These are phyloP conservation scores for Blastobotrys raffinosifermentans DNA, from an alignment of 1,139 yeast species.

Conservation along the genomic window DNA sequence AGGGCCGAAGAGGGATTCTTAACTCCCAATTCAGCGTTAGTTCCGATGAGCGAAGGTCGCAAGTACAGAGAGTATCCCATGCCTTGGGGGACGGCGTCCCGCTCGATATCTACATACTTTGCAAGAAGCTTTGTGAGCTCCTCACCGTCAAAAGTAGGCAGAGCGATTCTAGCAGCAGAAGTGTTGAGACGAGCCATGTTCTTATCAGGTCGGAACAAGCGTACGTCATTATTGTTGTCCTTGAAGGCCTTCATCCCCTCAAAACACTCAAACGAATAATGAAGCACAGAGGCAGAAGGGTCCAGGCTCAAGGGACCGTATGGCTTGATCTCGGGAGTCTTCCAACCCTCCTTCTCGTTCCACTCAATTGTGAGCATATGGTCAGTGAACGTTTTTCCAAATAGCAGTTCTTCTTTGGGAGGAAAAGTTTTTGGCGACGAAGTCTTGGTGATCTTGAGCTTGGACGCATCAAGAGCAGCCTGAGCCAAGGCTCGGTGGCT, in stretches of 20 bases:
- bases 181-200: constrained; percentile 89
- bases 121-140: constrained; percentile 70
- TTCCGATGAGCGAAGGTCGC: constrained; percentile 93
- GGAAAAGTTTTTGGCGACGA: constrained; percentile 56
- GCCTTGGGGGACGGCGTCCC: constrained; percentile 72
- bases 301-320: constrained; percentile 70
- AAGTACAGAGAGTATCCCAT: constrained; percentile 86
- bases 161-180: constrained; percentile 78
- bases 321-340: constrained; percentile 75
- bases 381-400: constrained; percentile 82
- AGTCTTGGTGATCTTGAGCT: constrained; percentile 53
- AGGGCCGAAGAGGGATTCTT: constrained; percentile 73
- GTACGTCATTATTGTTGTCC: constrained; percentile 50
- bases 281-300: constrained; percentile 86
- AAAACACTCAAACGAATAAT: constrained; percentile 89
- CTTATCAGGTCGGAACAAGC: constrained; percentile 85
- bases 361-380: constrained; percentile 89
- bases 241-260: constrained; percentile 96
- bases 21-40: constrained; percentile 81
- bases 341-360: constrained; percentile 79
- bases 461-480: constrained; percentile 61
- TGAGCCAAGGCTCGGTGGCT: constrained; percentile 1
- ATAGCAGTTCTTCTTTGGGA: constrained; percentile 70
- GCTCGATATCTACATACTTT: constrained; percentile 66
- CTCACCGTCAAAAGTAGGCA: constrained; percentile 77